Evolutionary conservation across 2,329 filamentous ascomycete species (phyloP).

Genomic region (Mycogone perniciosa): DNA sequence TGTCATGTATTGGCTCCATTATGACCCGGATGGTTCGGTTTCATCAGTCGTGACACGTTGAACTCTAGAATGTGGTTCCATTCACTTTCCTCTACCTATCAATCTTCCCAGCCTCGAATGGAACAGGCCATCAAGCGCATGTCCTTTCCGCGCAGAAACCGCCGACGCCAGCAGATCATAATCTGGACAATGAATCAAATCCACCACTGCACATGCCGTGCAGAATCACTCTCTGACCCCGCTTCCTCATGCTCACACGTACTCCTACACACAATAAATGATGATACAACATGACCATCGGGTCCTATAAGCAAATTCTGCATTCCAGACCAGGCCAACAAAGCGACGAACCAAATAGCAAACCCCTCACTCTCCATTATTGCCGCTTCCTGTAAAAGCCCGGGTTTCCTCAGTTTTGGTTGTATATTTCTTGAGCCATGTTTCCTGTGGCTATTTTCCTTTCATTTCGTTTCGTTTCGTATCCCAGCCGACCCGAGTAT

Average conservation of each 20-base stretch:
- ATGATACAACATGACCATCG: neutral
- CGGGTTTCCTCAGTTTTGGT: no score
- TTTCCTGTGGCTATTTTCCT: no score
- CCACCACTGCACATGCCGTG: neutral
- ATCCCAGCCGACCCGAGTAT: neutral
- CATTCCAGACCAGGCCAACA: neutral
- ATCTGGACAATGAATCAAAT: neutral
- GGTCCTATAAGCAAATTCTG: neutral
- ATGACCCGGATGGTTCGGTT: no score
- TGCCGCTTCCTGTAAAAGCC: no score
- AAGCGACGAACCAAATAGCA: neutral
- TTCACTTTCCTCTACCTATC: neutral
- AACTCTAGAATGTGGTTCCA: neutral
- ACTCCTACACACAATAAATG: neutral
- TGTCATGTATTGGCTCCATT: no score
- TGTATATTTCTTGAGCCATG: no score
- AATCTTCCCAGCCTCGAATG: conserved; percentile 2
- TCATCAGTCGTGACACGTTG: no score
- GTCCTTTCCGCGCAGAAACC: conserved; percentile 2
- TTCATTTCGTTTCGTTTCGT: neutral
- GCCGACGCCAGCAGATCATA: conserved; percentile 8
- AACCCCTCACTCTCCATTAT: neutral
- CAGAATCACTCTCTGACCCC: conserved; percentile 3
- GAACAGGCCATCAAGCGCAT: neutral
- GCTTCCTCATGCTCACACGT: neutral